Evolutionary conservation across 2,329 filamentous ascomycete species (phyloP), one percentile per base, ranked within the genome.

Genomic region (Nemania abortiva): DNA sequence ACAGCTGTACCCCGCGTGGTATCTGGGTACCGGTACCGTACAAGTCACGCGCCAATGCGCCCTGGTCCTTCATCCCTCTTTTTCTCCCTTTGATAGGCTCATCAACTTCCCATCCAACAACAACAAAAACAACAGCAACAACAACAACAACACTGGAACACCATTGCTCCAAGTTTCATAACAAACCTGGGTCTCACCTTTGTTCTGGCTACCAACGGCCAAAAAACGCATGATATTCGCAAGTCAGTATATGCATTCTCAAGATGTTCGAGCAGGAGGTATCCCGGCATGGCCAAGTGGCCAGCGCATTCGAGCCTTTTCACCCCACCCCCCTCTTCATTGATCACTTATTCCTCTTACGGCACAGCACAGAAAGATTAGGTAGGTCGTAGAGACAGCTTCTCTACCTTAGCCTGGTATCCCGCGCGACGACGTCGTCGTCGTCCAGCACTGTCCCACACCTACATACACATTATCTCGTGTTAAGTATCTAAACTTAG

Each of bases 21-120:
- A 47, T 49, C 56, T 22, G 27, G 49, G 49, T 52, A 50, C 47
- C n/a, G 49, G 49, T 52, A 50, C 47, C n/a, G n/a, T 50, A 24
- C 39, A 60, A 42, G 42, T 57, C 60, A 64, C 29, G 61, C 64
- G 64, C 24, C 49, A 22, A 53, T 53, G 49, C 55, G 22, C 29
- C 54, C 37, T 49, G 20, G 29, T 65, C 64, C 15, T 24, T 34
- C 39, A 18, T 31, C 22, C 34, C 22, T 52, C 57, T n/a, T 45
- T 31, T 29, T 39, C 29, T 10, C 56, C 20, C 22, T 27, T 49
- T 50, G 54, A 64, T 59, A 55, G 37, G 55, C n/a, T 53, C 57
- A 55, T 57, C 20, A 6, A 66, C 42, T 24, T 52, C 58, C n/a
- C 53, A 29, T 63, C 42, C 34, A 18, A 49, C n/a, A 49, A 54